Conservation (phyloP, 805 yeast genomes). For the Maudiozyma serrabonitensis region DNA sequence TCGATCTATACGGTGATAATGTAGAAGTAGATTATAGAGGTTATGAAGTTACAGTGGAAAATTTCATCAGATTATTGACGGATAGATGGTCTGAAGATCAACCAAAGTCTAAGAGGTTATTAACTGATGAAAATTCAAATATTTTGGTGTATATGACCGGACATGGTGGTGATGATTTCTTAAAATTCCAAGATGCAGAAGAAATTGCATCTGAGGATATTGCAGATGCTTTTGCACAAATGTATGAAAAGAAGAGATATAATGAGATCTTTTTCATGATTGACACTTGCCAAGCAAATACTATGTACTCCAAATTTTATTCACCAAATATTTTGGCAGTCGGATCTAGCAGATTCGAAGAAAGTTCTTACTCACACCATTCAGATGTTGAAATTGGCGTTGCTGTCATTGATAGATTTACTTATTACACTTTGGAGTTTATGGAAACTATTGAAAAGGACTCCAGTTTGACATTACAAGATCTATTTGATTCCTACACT, state of each 20-base stretch:
- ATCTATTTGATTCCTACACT: slow-evolving; percentile 75
- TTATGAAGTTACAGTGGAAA: slow-evolving; percentile 96
- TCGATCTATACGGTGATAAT: slow-evolving; percentile 88
- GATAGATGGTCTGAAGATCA: slow-evolving; percentile 95
- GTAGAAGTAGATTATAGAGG: slow-evolving; percentile 97
- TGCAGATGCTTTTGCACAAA: slow-evolving; percentile 94
- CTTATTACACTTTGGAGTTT: slow-evolving; percentile 82
- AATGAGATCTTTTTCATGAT: slow-evolving; percentile 95
- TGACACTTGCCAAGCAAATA: slow-evolving; percentile 97
- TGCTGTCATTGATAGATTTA: slow-evolving; percentile 94
- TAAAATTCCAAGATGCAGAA: slow-evolving; percentile 97
- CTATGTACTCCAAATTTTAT: slow-evolving; percentile 88
- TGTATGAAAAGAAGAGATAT: slow-evolving; percentile 92
- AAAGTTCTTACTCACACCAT: slow-evolving; percentile 90
- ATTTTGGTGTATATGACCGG: slow-evolving; percentile 94
- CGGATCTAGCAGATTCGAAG: slow-evolving; percentile 82
- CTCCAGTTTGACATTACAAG: slow-evolving; percentile 67
- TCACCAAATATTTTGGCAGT: slow-evolving; percentile 89
- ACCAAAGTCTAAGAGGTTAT: slow-evolving; percentile 80
- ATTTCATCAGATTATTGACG: slow-evolving; percentile 82
- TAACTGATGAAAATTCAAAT: slow-evolving; percentile 90
- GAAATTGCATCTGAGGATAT: slow-evolving; percentile 91
- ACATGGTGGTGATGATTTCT: slow-evolving; percentile 96
- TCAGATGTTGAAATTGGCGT: slow-evolving; percentile 95
- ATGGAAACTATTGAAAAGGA: slow-evolving; percentile 72